Evolutionary conservation across 2,329 filamentous ascomycete genomes (phyloP).

Genomic region (Cladosporium sp.): DNA sequence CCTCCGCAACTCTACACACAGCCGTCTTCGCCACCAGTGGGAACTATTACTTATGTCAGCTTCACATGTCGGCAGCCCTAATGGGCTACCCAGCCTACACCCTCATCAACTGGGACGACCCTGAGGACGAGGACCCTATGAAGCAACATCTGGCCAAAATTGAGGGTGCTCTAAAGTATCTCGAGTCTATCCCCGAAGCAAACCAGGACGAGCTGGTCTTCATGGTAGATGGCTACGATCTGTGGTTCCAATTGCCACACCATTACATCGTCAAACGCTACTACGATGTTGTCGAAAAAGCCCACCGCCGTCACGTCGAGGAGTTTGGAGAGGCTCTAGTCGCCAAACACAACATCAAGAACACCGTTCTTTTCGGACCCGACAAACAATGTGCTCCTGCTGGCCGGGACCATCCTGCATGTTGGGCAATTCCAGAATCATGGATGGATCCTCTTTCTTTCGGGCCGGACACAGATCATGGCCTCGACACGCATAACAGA

Average conservation of each 20-base stretch:
- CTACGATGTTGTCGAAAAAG: constrained; percentile 50
- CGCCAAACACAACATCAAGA: constrained; percentile 18
- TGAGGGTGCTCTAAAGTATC: constrained; percentile 14
- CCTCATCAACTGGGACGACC: constrained; percentile 43
- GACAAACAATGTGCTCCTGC: constrained; percentile 31
- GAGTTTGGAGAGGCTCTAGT: constrained; percentile 16
- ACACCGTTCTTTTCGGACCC: constrained; percentile 28
- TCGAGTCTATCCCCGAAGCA: constrained; percentile 13
- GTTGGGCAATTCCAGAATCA: constrained; percentile 28
- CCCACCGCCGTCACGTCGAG: constrained; percentile 42
- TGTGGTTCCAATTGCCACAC: constrained; percentile 62
- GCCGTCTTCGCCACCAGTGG: constrained; percentile 34
- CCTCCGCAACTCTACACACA: neutral
- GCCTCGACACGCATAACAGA: constrained; percentile 27
- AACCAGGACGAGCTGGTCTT: constrained; percentile 49
- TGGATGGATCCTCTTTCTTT: constrained; percentile 15
- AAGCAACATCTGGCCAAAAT: constrained; percentile 28
- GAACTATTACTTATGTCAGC: constrained; percentile 51
- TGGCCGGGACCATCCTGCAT: constrained; percentile 20
- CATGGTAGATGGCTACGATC: constrained; percentile 60
- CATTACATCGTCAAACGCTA: constrained; percentile 62
- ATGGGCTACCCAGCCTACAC: constrained; percentile 56
- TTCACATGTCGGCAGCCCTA: constrained; percentile 54
- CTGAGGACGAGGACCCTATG: constrained; percentile 29
- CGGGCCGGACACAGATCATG: constrained; percentile 30